Percentiles rank a stretch among this genome's conserved stretches.
Conservation (phyloP, 2,329 filamentous ascomycete genomes). For the Aspergillus latus region DNA sequence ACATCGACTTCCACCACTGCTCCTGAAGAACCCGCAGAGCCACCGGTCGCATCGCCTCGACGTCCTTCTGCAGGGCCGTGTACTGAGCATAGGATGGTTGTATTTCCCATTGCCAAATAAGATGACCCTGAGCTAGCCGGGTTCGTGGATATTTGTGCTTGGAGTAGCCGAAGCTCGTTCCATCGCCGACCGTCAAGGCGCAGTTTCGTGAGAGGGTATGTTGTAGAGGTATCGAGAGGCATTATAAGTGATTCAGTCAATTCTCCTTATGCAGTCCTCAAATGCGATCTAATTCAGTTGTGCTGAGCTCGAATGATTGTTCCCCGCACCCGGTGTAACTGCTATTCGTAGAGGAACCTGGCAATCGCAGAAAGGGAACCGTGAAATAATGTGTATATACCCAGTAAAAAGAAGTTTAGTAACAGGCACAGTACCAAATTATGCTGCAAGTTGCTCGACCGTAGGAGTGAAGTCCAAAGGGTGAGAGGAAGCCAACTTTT, state of each 20-base stretch:
- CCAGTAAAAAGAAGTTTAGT: background rate
- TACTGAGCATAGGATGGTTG: constrained; percentile 91
- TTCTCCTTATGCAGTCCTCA: background rate
- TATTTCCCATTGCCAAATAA: constrained; percentile 96
- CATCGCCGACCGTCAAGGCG: constrained; percentile 84
- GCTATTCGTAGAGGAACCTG: background rate
- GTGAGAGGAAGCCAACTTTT: constrained; percentile 15
- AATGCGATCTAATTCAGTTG: background rate
- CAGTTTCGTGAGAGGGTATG: constrained; percentile 81
- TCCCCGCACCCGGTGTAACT: constrained; percentile 13
- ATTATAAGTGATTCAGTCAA: constrained; percentile 49
- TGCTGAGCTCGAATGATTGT: background rate
- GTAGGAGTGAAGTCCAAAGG: background rate
- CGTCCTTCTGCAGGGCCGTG: constrained; percentile 76
- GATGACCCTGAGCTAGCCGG: constrained; percentile 88
- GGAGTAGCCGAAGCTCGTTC: constrained; percentile 91
- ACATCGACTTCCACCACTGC: constrained; percentile 79
- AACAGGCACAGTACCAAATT: background rate
- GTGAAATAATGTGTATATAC: background rate
- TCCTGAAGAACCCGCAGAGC: constrained; percentile 48
- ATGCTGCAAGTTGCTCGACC: background rate
- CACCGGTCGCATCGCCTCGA: constrained; percentile 49
- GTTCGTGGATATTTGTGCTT: constrained; percentile 88
- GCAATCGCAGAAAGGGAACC: background rate
- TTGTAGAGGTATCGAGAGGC: constrained; percentile 92